phyloP scores from a whole-genome alignment of 345 rosid species.

The Lagerstroemia speciosa region DNA sequence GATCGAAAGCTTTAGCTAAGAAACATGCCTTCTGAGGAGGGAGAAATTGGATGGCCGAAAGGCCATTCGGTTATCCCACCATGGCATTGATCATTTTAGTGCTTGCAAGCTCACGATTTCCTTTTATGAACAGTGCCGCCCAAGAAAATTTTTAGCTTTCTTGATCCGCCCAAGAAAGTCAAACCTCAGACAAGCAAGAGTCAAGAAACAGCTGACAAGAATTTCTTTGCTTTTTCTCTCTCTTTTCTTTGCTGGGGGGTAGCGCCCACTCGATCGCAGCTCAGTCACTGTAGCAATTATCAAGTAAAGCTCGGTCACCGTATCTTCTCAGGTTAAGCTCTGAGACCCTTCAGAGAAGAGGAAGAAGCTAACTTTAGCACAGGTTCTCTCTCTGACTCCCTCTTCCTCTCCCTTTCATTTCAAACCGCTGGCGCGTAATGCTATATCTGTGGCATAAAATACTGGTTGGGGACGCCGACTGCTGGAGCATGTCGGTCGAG shows the following conservation, averaged over 20 bases:
- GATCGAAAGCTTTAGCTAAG: not conserved
- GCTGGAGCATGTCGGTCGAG: not conserved
- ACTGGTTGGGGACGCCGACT: not conserved
- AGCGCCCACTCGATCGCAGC: not conserved
- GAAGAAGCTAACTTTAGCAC: not conserved
- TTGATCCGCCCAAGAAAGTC: not conserved
- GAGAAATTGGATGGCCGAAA: not conserved
- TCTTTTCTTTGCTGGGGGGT: not conserved
- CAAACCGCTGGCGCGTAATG: not conserved
- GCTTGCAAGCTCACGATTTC: constrained; percentile 4
- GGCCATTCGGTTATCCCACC: not conserved
- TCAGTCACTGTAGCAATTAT: no score
- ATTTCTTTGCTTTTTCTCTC: not conserved
- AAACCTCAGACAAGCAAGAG: not conserved
- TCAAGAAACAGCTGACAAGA: not conserved
- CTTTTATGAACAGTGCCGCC: not conserved
- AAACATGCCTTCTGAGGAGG: not conserved
- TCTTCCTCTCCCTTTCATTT: not conserved
- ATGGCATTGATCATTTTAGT: not conserved
- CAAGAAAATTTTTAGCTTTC: not conserved
- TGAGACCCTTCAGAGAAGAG: not conserved
- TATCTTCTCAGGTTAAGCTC: not conserved
- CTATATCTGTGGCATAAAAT: not conserved
- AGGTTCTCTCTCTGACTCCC: not conserved
- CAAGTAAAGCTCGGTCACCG: constrained; percentile 1